Conservation (phyloP, 108 stramenopile species). For the Nitzschia putrida region DNA sequence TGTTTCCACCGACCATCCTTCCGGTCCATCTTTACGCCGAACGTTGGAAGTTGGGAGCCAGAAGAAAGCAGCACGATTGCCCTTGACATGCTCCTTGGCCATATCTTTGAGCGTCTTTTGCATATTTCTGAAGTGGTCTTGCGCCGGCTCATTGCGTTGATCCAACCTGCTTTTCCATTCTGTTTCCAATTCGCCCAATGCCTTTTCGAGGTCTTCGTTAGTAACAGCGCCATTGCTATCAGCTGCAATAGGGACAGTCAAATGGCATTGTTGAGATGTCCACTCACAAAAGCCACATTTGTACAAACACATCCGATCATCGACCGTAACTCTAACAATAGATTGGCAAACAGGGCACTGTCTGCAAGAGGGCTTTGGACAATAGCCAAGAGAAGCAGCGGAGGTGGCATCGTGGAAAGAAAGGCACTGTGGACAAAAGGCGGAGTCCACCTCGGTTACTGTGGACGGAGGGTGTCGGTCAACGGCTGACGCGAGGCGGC, state of each 20-base stretch:
- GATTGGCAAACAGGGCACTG: conserved; percentile 68
- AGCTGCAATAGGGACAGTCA: conserved; percentile 16
- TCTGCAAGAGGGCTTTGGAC: conserved; percentile 48
- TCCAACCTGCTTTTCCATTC: conserved; percentile 11
- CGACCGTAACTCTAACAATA: conserved; percentile 31
- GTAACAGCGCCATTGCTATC: conserved; percentile 23
- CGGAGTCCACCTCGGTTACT: conserved; percentile 54
- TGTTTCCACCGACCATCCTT: conserved; percentile 59
- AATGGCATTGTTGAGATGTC: conserved; percentile 34
- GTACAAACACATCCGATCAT: conserved; percentile 34
- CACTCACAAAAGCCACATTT: conserved; percentile 56
- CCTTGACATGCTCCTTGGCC: conserved; percentile 35
- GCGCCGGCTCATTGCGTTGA: conserved; percentile 24
- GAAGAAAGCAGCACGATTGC: conserved; percentile 22
- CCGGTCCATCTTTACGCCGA: conserved; percentile 22
- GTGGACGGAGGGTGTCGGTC: conserved; percentile 61
- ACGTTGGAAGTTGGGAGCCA: conserved; percentile 13
- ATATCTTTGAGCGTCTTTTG: conserved; percentile 27
- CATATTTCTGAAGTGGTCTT: conserved; percentile 37
- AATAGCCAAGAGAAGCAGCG: conserved; percentile 38
- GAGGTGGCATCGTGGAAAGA: conserved; percentile 64
- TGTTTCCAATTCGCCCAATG: conserved; percentile 22
- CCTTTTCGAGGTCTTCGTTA: conserved; percentile 35
- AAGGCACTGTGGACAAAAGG: conserved; percentile 79
- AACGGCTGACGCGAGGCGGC: conserved; percentile 66